Evolutionary conservation across 164 flowering plant genomes (phyloP).

Genomic region (Malania oleifera): DNA sequence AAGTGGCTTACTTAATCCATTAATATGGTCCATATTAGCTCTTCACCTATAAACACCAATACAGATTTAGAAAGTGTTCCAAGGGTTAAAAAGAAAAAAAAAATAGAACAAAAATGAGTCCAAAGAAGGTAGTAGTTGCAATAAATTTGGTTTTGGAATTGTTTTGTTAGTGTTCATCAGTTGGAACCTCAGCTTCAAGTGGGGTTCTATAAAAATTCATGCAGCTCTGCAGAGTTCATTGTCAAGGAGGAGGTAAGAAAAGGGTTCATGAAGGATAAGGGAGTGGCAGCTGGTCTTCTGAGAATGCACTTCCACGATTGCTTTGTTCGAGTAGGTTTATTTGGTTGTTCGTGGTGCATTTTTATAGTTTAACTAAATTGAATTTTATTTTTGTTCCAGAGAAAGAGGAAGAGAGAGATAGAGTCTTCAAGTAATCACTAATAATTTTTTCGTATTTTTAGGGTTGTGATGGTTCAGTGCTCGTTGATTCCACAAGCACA

Average conservation of each 20-base stretch:
- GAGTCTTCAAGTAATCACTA: too few species aligned
- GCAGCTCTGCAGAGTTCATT: constrained; percentile 25
- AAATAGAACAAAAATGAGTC: constrained; percentile 10
- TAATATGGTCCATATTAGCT: neutral
- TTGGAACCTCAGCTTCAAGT: constrained; percentile 38
- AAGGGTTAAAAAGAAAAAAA: neutral
- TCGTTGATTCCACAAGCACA: constrained; percentile 35
- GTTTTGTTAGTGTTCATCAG: constrained; percentile 9
- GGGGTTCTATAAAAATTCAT: constrained; percentile 30
- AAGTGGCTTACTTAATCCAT: too few species aligned
- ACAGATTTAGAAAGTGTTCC: neutral
- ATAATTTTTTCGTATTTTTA: constrained; percentile 15
- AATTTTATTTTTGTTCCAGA: too few species aligned
- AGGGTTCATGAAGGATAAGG: constrained; percentile 17
- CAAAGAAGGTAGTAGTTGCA: neutral
- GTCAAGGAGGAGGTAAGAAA: constrained; percentile 23
- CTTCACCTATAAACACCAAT: neutral
- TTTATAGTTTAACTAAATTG: too few species aligned
- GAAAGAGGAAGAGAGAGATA: neutral
- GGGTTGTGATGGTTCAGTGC: constrained; percentile 73
- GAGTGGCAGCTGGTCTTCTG: constrained; percentile 32
- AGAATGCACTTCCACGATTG: constrained; percentile 60
- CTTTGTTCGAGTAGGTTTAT: constrained; percentile 36
- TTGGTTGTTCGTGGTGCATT: too few species aligned
- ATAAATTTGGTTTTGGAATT: constrained; percentile 13